Conservation (phyloP, 2,329 filamentous ascomycete genomes). For the Fusarium armeniacum region DNA sequence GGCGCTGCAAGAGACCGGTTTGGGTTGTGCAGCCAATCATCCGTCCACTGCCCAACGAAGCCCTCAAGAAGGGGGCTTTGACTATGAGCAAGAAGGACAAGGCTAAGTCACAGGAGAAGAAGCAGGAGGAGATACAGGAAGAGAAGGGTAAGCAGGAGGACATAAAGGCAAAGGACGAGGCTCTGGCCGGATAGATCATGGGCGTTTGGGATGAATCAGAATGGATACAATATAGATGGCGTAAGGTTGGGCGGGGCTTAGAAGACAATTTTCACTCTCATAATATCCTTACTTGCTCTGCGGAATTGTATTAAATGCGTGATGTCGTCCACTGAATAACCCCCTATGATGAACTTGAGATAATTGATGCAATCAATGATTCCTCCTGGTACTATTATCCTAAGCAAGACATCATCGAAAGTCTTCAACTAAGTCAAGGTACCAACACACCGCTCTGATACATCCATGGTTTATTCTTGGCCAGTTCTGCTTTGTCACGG, state of each 20-base stretch:
- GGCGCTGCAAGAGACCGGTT: constrained; percentile 80
- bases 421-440: not conserved
- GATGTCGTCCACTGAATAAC: not conserved
- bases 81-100: constrained; percentile 78
- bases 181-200: constrained; percentile 46
- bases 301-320: not conserved
- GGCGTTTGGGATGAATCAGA: not conserved
- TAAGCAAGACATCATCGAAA: not conserved
- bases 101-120: constrained; percentile 53
- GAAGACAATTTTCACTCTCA: constrained; percentile 3
- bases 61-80: constrained; percentile 83
- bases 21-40: constrained; percentile 93
- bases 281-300: not conserved
- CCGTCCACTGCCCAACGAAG: constrained; percentile 88
- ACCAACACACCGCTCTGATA: not conserved
- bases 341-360: not conserved
- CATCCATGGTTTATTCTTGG: not conserved
- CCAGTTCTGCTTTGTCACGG: not conserved
- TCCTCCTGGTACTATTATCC: not conserved
- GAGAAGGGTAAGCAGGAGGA: constrained; percentile 46
- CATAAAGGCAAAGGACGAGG: constrained; percentile 46
- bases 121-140: constrained; percentile 42
- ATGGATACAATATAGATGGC: constrained; percentile 37
- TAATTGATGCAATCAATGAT: not conserved
- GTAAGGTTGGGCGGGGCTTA: constrained; percentile 12